These are phyloP conservation scores for Porphyrellus cyaneotinctus DNA, from an alignment of 768 basidiomycete species.

Conservation along the genomic window DNA sequence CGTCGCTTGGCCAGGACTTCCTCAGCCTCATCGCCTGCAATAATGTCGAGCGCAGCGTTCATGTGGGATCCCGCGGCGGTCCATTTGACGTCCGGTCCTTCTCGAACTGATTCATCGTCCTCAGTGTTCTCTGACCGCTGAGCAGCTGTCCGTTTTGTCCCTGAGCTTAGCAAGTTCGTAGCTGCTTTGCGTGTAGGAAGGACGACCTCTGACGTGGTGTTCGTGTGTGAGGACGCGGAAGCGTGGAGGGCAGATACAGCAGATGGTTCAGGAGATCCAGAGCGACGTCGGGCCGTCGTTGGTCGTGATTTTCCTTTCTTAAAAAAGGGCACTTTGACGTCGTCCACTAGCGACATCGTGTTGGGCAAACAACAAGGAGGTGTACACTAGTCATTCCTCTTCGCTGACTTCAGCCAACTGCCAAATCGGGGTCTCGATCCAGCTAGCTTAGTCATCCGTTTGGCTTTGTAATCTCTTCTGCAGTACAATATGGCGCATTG, in stretches of 20 bases:
- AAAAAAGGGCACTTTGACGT: conserved; percentile 76
- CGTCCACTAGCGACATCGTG: conserved; percentile 32
- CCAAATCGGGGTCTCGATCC: too few species aligned
- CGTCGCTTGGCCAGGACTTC: conserved; percentile 69
- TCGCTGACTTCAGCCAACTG: neutral
- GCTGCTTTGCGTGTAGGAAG: conserved; percentile 67
- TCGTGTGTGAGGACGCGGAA: conserved; percentile 25
- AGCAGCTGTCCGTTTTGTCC: conserved; percentile 58
- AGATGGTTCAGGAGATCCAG: conserved; percentile 51
- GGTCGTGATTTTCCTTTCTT: conserved; percentile 82
- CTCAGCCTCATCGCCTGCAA: conserved; percentile 80
- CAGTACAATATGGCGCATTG: too few species aligned
- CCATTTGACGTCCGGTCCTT: conserved; percentile 71
- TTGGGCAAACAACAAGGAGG: neutral
- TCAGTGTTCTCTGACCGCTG: conserved; percentile 44
- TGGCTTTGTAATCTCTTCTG: conserved; percentile 12
- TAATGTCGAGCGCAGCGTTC: conserved; percentile 66
- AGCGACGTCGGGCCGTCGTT: conserved; percentile 70
- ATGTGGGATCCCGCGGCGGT: conserved; percentile 72
- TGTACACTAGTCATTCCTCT: too few species aligned
- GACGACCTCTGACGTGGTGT: conserved; percentile 57
- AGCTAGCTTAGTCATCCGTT: conserved; percentile 17
- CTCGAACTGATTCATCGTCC: conserved; percentile 42
- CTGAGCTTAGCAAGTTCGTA: conserved; percentile 74
- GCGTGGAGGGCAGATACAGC: conserved; percentile 13